phyloP scores from a whole-genome alignment of 495 filamentous ascomycete species.

The Daldinia bambusicola region DNA sequence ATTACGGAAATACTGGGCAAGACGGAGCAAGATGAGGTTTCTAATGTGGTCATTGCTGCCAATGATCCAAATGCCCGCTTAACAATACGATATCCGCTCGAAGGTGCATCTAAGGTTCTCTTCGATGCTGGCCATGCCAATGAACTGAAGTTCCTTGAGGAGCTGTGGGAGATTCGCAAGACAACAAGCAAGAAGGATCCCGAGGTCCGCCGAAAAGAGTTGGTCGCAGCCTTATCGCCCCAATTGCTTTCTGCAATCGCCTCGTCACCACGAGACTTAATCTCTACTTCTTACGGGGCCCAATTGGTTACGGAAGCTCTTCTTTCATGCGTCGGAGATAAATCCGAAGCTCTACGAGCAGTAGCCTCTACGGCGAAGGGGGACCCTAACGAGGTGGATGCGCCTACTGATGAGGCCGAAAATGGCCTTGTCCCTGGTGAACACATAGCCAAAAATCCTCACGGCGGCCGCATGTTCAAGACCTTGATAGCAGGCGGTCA shows the following conservation, averaged over 20 bases:
- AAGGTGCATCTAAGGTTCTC: constrained; percentile 74
- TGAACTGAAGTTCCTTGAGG: constrained; percentile 72
- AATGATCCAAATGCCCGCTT: constrained; percentile 78
- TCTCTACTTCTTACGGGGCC: constrained; percentile 81
- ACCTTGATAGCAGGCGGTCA: constrained; percentile 85
- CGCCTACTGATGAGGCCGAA: constrained; percentile 51
- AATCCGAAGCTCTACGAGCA: constrained; percentile 72
- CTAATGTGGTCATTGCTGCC: constrained; percentile 70
- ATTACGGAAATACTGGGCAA: constrained; percentile 83
- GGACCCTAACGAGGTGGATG: constrained; percentile 62
- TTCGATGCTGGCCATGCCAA: constrained; percentile 67
- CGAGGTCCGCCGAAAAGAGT: constrained; percentile 75
- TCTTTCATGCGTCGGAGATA: constrained; percentile 78
- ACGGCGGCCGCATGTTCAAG: constrained; percentile 88
- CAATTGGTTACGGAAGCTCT: constrained; percentile 87
- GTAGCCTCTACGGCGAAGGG: constrained; percentile 75
- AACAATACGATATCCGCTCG: constrained; percentile 84
- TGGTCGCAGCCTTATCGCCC: constrained; percentile 73
- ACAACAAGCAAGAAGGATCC: constrained; percentile 92
- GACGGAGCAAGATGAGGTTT: constrained; percentile 64
- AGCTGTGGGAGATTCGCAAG: constrained; percentile 78
- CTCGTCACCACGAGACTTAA: constrained; percentile 70
- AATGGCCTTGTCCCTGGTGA: constrained; percentile 36
- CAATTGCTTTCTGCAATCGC: constrained; percentile 76
- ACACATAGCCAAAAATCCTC: constrained; percentile 68